Evolutionary conservation across 768 basidiomycete genomes (phyloP), one percentile per base, ranked within the genome.

Genomic region (Tylopilus felleus): DNA sequence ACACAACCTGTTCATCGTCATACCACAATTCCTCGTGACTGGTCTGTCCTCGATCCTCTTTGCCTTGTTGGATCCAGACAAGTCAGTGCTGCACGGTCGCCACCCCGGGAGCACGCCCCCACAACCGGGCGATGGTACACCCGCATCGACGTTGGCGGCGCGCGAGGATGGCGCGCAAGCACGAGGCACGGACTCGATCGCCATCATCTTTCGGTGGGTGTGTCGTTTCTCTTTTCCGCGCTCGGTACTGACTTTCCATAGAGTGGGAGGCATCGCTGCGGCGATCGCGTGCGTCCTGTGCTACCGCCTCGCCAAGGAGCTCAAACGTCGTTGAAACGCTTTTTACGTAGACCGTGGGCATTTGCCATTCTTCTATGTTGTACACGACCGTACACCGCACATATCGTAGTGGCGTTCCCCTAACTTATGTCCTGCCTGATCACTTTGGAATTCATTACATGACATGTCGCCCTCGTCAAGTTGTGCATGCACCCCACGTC

Each of bases 21-120:
- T 97, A 8, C 96, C 96, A 0, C 96, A 98, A 65, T 95, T 98
- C 71, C 77, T 98, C 38, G 88, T 95, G 29, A 95, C 91, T 0
- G 93, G 85, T 22, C 69, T 98, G 5, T 85, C 93, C 1, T 83
- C 93, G 10, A 74, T 95, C 56, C 79, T 98, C 43, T 97, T 98
- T 64, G 90, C 89, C 16, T 71, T 97, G 5, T 77, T 93, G 56
- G 94, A 96, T 55, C 86, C 88, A 1, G 65, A 72, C 23, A 82
- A 78, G 50, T 74, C 76, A 6, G 73, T 69, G 25, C 55, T 75
- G 1, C 76, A 75, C 10, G 70, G 70, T 1, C 72, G 76, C 44
- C 59, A 63, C 53, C 40, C 59, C 33, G 42, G 25, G 12, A 35
- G 14, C 14, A 16, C 8, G 4, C 31, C 13, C 4, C 5, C 40